phyloP scores from a whole-genome alignment of 371 early-diverging fungal genomes.

The Funneliformis caledonium region DNA sequence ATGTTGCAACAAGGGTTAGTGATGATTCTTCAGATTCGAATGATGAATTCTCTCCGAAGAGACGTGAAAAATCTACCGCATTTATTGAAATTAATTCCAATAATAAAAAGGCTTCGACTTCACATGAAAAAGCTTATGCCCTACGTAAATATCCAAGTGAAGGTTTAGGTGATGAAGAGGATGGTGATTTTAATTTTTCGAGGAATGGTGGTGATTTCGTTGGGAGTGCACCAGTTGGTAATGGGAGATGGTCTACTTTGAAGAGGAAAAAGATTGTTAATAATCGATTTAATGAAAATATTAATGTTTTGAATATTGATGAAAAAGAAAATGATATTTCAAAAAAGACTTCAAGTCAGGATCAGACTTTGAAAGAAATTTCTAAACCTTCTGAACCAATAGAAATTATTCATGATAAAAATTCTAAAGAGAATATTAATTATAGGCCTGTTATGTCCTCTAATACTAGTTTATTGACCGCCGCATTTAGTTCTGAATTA shows the following conservation, averaged over 20 bases:
- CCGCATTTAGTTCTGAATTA: conserved; percentile 1
- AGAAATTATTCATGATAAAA: background rate
- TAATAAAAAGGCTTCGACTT: background rate
- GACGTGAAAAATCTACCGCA: background rate
- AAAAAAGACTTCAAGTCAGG: background rate
- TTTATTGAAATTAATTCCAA: background rate
- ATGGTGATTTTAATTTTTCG: background rate
- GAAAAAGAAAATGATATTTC: background rate
- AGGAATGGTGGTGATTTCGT: background rate
- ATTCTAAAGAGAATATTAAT: background rate
- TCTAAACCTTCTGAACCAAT: background rate
- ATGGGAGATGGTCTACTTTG: conserved; percentile 17
- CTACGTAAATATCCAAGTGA: conserved; percentile 14
- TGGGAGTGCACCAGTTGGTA: conserved; percentile 29
- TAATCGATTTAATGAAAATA: background rate
- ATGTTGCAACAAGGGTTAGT: background rate
- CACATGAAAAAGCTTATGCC: background rate
- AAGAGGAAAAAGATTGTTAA: conserved; percentile 10
- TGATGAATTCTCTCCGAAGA: background rate
- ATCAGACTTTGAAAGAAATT: background rate
- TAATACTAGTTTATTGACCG: background rate
- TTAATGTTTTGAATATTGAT: background rate
- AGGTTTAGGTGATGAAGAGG: background rate
- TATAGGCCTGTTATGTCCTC: background rate
- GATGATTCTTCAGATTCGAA: background rate